Conservation (phyloP, 169 alveolate genomes). For the Plasmodium malariae region DNA sequence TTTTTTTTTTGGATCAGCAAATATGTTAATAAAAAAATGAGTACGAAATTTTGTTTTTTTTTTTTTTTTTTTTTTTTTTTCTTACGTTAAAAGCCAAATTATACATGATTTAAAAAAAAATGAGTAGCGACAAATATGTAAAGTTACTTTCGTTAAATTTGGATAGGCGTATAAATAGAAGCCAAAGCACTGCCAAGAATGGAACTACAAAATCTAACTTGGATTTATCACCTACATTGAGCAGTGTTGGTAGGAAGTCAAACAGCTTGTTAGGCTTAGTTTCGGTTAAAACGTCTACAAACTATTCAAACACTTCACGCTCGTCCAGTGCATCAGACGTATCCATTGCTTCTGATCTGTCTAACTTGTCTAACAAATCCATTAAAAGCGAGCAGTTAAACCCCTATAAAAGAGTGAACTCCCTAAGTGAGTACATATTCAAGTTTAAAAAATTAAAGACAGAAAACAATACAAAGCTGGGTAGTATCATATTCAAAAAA, state of each 20-base stretch:
- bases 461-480: neutral
- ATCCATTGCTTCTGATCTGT: too few relatives aligned
- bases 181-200: neutral
- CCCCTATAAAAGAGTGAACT: constrained; percentile 27
- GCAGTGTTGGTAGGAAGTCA: constrained; percentile 8
- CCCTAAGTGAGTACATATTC: constrained; percentile 39
- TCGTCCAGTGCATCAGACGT: too few relatives aligned
- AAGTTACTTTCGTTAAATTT: constrained; percentile 22
- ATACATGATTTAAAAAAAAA: neutral
- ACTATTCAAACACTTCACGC: constrained; percentile 17
- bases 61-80: neutral
- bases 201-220: neutral
- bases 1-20: neutral
- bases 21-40: neutral
- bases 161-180: constrained; percentile 1
- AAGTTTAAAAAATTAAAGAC: constrained; percentile 18
- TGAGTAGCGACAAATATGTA: constrained; percentile 10
- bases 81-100: neutral
- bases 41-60: neutral
- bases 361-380: too few relatives aligned
- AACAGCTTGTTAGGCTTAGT: neutral
- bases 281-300: constrained; percentile 23
- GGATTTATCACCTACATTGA: constrained; percentile 12
- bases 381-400: constrained; percentile 27
- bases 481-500: constrained; percentile 28